These are phyloP conservation scores for Phytophthora vignae DNA, from an alignment of 352 stramenopile species.

Conservation along the genomic window DNA sequence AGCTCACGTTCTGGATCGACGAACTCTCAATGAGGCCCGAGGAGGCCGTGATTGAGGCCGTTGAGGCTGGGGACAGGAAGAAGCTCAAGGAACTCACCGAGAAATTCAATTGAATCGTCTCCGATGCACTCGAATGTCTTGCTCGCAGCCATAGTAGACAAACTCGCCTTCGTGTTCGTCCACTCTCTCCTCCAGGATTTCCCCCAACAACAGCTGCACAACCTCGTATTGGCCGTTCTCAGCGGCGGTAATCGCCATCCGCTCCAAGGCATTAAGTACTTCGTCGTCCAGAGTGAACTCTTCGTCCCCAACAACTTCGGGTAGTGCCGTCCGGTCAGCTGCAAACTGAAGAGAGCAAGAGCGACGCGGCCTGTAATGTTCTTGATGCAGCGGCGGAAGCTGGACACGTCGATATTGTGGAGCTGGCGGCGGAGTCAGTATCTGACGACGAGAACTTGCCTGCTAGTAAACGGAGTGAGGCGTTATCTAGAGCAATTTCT, in stretches of 20 bases:
- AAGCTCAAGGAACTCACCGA: background rate
- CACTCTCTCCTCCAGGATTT: no score
- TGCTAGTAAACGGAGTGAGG: background rate
- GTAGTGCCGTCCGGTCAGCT: no score
- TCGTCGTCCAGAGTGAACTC: no score
- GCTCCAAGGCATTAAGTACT: no score
- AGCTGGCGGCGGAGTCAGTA: background rate
- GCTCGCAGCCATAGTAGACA: no score
- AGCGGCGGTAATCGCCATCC: no score
- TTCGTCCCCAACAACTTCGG: no score
- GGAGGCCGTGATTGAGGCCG: background rate
- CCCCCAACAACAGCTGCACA: no score
- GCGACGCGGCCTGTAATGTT: background rate
- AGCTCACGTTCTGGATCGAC: background rate
- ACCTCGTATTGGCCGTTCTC: no score
- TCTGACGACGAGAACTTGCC: background rate
- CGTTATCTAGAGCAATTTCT: conserved; percentile 1
- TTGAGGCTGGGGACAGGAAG: background rate
- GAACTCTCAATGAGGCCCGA: background rate
- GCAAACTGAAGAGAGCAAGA: background rate
- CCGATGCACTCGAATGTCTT: background rate
- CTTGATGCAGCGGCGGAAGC: background rate
- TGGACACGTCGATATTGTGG: background rate
- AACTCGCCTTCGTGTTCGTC: no score
- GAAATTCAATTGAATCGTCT: background rate